A percentile compares a stretch with the other conserved stretches of the same genome.
phyloP scores from a whole-genome alignment of 805 yeast species.

The Ogataea sp. region DNA sequence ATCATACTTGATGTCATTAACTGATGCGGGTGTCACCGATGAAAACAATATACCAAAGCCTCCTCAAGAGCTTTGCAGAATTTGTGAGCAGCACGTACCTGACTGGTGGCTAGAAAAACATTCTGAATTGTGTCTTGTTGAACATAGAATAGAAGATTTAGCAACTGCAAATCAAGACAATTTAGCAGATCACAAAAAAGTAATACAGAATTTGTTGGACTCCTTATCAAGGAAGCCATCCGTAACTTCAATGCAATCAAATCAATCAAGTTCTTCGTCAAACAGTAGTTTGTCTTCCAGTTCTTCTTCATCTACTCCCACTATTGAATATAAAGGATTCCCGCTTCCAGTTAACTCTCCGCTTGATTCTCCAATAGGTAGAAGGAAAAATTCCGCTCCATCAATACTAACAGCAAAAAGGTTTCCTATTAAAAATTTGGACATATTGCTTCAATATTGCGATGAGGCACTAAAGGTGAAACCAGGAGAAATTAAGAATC shows the following conservation, averaged over 20 bases:
- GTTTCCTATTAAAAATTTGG: constrained; percentile 58
- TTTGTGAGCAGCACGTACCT: constrained; percentile 86
- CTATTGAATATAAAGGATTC: constrained; percentile 49
- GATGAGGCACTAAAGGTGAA: constrained; percentile 70
- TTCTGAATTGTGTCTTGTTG: constrained; percentile 78
- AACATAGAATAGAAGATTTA: constrained; percentile 74
- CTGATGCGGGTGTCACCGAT: constrained; percentile 56
- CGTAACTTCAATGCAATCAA: constrained; percentile 8
- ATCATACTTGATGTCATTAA: constrained; percentile 56
- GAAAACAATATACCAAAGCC: constrained; percentile 70
- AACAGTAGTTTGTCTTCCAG: too few species aligned
- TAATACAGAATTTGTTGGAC: constrained; percentile 37
- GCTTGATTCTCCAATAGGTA: constrained; percentile 15
- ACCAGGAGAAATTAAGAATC: constrained; percentile 49
- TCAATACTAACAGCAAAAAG: constrained; percentile 33
- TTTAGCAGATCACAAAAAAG: constrained; percentile 58
- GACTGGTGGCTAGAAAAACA: constrained; percentile 96
- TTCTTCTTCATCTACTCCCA: constrained; percentile 10
- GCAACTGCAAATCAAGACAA: constrained; percentile 70
- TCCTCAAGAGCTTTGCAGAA: constrained; percentile 74
- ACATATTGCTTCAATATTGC: constrained; percentile 52
- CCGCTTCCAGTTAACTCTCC: constrained; percentile 29
- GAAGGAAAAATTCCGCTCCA: constrained; percentile 30
- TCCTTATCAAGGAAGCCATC: constrained; percentile 23
- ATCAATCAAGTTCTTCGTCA: background rate